These are phyloP conservation scores for Lithospermum erythrorhizon DNA, from an alignment of 257 asterid genomes.

Conservation along the genomic window DNA sequence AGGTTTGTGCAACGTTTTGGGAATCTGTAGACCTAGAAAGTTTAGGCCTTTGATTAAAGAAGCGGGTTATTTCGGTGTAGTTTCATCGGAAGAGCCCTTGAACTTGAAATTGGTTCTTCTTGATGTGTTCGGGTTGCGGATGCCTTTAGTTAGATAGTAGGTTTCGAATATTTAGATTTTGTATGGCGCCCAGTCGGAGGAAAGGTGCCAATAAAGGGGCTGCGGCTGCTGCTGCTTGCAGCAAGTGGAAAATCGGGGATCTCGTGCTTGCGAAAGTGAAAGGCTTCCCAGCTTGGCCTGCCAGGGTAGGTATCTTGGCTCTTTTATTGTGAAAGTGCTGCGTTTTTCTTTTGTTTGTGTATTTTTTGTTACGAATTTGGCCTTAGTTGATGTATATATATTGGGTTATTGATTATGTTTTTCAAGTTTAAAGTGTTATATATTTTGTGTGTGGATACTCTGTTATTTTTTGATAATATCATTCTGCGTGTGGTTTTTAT, in stretches of 20 bases:
- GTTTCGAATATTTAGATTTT: constrained; percentile 14
- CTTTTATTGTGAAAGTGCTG: background rate
- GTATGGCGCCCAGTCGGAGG: constrained; percentile 76
- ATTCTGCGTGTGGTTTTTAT: background rate
- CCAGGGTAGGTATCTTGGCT: constrained; percentile 37
- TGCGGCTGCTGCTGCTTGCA: constrained; percentile 54
- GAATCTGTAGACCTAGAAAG: constrained; percentile 11
- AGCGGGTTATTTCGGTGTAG: constrained; percentile 23
- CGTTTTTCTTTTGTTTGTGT: constrained; percentile 1
- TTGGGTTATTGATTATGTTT: too few species aligned
- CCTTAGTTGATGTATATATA: background rate
- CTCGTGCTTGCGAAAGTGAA: constrained; percentile 85
- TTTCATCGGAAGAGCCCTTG: constrained; percentile 5
- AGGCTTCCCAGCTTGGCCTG: constrained; percentile 96
- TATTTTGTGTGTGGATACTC: too few species aligned
- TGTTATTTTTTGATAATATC: too few species aligned
- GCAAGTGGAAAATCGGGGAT: constrained; percentile 81
- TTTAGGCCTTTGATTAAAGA: background rate
- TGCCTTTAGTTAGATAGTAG: constrained; percentile 14
- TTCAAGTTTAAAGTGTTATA: too few species aligned
- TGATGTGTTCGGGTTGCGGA: constrained; percentile 8
- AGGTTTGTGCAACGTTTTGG: constrained; percentile 4
- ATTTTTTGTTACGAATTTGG: background rate
- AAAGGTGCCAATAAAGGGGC: constrained; percentile 60
- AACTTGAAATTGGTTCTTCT: constrained; percentile 5